These are phyloP conservation scores for Hibiscus syriacus DNA, from an alignment of 345 rosid species.

Conservation along the genomic window DNA sequence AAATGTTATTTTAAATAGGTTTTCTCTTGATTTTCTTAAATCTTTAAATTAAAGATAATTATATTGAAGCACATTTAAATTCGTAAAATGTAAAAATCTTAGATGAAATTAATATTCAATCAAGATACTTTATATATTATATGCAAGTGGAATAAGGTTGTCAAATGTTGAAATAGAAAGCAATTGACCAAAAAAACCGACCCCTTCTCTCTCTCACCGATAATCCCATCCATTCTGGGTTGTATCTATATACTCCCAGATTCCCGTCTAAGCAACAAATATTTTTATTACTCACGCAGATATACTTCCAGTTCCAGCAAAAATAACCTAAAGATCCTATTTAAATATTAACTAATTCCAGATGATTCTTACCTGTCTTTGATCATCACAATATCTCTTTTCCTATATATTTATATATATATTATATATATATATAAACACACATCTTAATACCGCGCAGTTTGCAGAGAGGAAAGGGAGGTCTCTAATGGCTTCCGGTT, in stretches of 20 bases:
- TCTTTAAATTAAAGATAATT: too few species aligned
- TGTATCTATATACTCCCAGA: not conserved
- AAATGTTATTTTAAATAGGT: too few species aligned
- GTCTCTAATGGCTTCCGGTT: not conserved
- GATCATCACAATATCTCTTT: not conserved
- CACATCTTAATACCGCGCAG: not conserved
- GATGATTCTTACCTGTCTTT: constrained; percentile 20
- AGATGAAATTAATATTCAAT: too few species aligned
- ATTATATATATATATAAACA: not conserved
- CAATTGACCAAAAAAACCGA: constrained; percentile 14
- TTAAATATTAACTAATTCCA: not conserved
- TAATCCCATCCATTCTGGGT: not conserved
- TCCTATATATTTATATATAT: not conserved
- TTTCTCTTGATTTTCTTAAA: too few species aligned
- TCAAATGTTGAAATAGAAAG: constrained; percentile 15
- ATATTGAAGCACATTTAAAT: too few species aligned
- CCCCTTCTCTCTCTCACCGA: not conserved
- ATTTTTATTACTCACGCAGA: not conserved
- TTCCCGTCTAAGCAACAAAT: constrained; percentile 16
- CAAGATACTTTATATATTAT: too few species aligned
- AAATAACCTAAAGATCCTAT: too few species aligned
- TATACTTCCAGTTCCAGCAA: too few species aligned
- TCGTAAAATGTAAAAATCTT: too few species aligned
- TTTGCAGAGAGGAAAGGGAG: not conserved
- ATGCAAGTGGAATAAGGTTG: not conserved